Conservation (phyloP, 1,139 yeast species). For the Saccharomyces pastorianus region DNA sequence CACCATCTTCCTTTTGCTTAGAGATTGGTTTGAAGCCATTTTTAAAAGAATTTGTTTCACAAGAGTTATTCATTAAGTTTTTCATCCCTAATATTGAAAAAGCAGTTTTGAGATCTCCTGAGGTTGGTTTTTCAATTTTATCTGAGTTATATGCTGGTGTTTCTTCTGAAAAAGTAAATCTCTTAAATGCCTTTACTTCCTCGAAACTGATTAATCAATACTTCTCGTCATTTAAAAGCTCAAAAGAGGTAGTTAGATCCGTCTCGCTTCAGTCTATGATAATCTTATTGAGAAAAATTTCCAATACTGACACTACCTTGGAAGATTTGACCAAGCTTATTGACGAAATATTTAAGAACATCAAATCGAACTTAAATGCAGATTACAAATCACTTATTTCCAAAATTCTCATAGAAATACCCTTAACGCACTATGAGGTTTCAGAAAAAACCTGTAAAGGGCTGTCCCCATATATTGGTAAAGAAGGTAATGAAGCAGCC, state of each 20-base stretch:
- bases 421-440: slow-evolving; percentile 25
- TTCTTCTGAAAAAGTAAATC: slow-evolving; percentile 32
- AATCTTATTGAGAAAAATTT: slow-evolving; percentile 15
- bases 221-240: slow-evolving; percentile 59
- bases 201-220: slow-evolving; percentile 53
- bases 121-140: slow-evolving; percentile 49
- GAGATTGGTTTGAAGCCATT: slow-evolving; percentile 30
- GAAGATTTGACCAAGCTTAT: slow-evolving; percentile 32
- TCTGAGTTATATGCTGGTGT: slow-evolving; percentile 40
- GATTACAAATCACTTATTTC: slow-evolving; percentile 56
- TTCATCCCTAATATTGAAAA: slow-evolving; percentile 65
- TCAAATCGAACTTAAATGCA: slow-evolving; percentile 55
- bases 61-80: slow-evolving; percentile 36
- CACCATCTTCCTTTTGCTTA: slow-evolving; percentile 33
- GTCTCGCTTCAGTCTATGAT: slow-evolving; percentile 44
- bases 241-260: slow-evolving; percentile 56
- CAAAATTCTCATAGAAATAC: slow-evolving; percentile 33
- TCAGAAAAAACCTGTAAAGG: slow-evolving; percentile 37
- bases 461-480: slow-evolving; percentile 46
- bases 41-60: slow-evolving; percentile 37
- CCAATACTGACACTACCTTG: slow-evolving; percentile 13
- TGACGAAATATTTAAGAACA: slow-evolving; percentile 48
- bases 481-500: slow-evolving; percentile 70
- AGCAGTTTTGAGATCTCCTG: slow-evolving; percentile 76
- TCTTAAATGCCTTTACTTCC: slow-evolving; percentile 34